A percentile compares a stretch with the other conserved stretches of the same genome.
These are phyloP conservation scores for Arthroderma uncinatum DNA, from an alignment of 2,329 filamentous ascomycete genomes.

Conservation along the genomic window DNA sequence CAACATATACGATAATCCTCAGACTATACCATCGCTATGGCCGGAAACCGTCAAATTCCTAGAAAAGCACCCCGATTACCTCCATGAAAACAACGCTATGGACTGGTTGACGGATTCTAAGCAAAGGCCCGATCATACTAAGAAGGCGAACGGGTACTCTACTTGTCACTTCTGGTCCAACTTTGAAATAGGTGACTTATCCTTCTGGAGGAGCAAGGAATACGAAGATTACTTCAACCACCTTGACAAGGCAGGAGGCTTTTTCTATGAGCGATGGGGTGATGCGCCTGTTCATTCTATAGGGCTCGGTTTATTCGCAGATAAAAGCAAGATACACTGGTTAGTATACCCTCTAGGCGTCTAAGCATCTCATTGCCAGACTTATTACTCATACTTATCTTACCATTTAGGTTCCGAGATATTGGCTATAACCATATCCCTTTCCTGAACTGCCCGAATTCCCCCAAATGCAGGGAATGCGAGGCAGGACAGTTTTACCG, in stretches of 20 bases:
- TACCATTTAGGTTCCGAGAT: conserved; percentile 72
- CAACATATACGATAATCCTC: conserved; percentile 84
- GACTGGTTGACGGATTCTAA: conserved; percentile 72
- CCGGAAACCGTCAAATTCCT: conserved; percentile 92
- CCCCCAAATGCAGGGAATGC: conserved; percentile 82
- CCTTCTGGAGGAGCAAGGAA: conserved; percentile 77
- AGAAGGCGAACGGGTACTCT: conserved; percentile 79
- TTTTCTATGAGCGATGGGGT: conserved; percentile 98
- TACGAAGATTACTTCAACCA: conserved; percentile 97
- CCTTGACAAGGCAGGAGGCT: conserved; percentile 83
- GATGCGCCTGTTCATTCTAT: conserved; percentile 96
- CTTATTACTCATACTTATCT: neutral
- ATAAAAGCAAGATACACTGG: conserved; percentile 86
- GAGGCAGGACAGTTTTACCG: conserved; percentile 79
- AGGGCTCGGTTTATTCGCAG: conserved; percentile 82
- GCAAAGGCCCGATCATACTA: conserved; percentile 66
- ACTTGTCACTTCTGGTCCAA: conserved; percentile 99
- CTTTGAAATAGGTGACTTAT: conserved; percentile 90
- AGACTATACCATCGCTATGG: conserved; percentile 80
- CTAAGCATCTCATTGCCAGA: neutral
- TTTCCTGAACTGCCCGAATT: conserved; percentile 98
- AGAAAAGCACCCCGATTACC: conserved; percentile 66
- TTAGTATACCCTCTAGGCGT: conserved; percentile 37
- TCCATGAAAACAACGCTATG: conserved; percentile 75
- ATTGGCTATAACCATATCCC: conserved; percentile 98